Evolutionary conservation across 1,139 yeast genomes (phyloP), one percentile per base, ranked within the genome.

Genomic region (Komagataea norvegica): DNA sequence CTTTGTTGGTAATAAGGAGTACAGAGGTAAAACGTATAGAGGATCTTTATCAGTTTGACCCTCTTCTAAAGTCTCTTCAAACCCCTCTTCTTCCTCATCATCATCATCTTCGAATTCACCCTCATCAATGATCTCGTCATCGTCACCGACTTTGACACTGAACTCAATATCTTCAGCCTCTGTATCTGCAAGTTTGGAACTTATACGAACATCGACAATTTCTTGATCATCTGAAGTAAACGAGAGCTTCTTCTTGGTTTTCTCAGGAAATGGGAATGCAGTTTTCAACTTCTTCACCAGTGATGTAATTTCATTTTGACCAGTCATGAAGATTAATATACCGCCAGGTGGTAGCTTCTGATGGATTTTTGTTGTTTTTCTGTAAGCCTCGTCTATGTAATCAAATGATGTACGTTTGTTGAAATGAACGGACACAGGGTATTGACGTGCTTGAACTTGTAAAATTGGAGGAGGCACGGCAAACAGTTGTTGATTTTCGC

Each of bases 401-500:
- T 89, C 80, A 46, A 65, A 76, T 2, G 77, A 70, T 0, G 99
- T 93, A 26, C 77, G 74, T 45, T 83, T 75, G 61, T 81, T 87
- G 65, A 93, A 93, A 61, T 93, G 99, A 15, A 84, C 72, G 13
- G 96, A 79, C 0, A 93, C 98, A 0, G 98, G 96, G 55, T 74
- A 88, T 56, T 91, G 98, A 59, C 99, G 77, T 1, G 98, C 95
- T 39, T 84, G 89, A n/a, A 93, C 88, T 48, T 83, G 81, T 31
- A 93, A 65, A 23, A 93, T 76, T 3, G 98, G 98, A 1, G 98
- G 98, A 1, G 95, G 84, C 0, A 54, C 56, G n/a, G 71, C 62
- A 57, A 93, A 93, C 28, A 93, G 64, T 1, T 70, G 62, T 15
- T 63, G 59, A 58, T 93, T 93, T 51, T 88, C 95, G 33, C 95